Base-by-base conservation (phyloP, 177 flowering plant genomes). In the Telopea speciosissima region DNA sequence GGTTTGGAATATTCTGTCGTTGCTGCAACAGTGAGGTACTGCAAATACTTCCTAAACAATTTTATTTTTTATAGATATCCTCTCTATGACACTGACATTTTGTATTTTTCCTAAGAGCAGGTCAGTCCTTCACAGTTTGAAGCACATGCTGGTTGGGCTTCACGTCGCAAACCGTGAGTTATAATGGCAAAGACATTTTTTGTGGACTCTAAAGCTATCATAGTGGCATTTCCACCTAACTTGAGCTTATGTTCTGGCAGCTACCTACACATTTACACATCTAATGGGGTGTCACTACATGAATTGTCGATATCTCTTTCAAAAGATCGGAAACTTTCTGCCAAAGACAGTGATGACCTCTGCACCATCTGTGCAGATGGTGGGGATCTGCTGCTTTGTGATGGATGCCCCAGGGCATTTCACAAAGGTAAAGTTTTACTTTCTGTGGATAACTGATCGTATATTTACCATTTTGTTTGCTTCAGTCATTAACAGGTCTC, bases 161-260 rank as follows among this genome's bases (percentile, higher is more conserved):
- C 88, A 28, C 89, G 97, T 58, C 91, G 98, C 33, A 93, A 91
- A 66, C 99, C 99, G 99, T 95, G 73, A 89, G 99, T 90, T 33
- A 23, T 9, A 66, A 62, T 72, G 24, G 9, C 31, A 71, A 40
- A 26, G 23, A 36, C 45, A 31, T n/a, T 33, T 63, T 10, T 8
- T 8, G n/a, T 36, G 40, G 6, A 36, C 40, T 8, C 26, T 31
- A 5, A 22, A 45, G 40, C 23, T 23, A 28, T 12, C 31, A 17
- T n/a, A 24, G 1, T 56, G 67, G 70, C 49, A 3, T 67, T 65
- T 66, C 56, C 24, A 28, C 12, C 42, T 74, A 19, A 68, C n/a
- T 73, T 65, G 21, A 16, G 17, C 31, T 44, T 76, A 52, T 66
- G 19, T 31, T 73, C 60, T 76, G 28, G 62, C 87, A 94, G 98